Percentiles rank a stretch among this genome's conserved stretches.
phyloP scores from a whole-genome alignment of 2,329 filamentous ascomycete genomes.

The Epichloe uncinata region DNA sequence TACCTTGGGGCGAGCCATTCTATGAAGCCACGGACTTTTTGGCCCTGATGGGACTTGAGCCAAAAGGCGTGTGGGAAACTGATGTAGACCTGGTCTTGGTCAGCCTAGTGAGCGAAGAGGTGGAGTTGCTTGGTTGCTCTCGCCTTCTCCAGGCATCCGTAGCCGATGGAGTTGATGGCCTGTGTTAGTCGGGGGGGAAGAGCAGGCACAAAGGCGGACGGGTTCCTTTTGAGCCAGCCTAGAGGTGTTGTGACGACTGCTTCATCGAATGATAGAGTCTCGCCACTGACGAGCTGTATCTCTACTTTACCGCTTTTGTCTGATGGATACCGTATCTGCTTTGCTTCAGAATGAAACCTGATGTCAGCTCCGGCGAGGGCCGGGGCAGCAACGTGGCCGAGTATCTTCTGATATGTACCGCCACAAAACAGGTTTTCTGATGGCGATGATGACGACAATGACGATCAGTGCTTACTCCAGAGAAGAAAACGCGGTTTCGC shows the following conservation, averaged over 20 bases:
- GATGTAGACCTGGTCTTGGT: conserved; percentile 35
- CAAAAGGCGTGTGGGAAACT: conserved; percentile 69
- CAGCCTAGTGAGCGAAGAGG: not conserved
- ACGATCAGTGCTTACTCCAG: no score
- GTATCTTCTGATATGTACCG: conserved; percentile 44
- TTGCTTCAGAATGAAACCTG: conserved; percentile 33
- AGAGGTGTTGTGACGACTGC: conserved; percentile 55
- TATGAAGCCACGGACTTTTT: conserved; percentile 50
- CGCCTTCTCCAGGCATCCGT: conserved; percentile 60
- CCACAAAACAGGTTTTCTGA: conserved; percentile 48
- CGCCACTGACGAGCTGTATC: conserved; percentile 30
- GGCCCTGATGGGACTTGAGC: conserved; percentile 24
- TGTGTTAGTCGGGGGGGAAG: conserved; percentile 45
- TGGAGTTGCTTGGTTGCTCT: not conserved
- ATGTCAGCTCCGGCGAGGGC: conserved; percentile 42
- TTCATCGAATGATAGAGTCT: conserved; percentile 45
- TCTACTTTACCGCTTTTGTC: conserved; percentile 20
- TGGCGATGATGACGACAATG: not conserved
- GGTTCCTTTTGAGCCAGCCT: conserved; percentile 52
- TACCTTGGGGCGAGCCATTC: conserved; percentile 66
- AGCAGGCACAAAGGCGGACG: conserved; percentile 44
- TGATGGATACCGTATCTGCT: conserved; percentile 25
- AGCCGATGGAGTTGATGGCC: conserved; percentile 52
- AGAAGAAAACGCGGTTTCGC: no score
- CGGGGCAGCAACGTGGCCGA: conserved; percentile 44